Base-by-base conservation (phyloP, 2,329 filamentous ascomycete species). In the Alternaria dauci region DNA sequence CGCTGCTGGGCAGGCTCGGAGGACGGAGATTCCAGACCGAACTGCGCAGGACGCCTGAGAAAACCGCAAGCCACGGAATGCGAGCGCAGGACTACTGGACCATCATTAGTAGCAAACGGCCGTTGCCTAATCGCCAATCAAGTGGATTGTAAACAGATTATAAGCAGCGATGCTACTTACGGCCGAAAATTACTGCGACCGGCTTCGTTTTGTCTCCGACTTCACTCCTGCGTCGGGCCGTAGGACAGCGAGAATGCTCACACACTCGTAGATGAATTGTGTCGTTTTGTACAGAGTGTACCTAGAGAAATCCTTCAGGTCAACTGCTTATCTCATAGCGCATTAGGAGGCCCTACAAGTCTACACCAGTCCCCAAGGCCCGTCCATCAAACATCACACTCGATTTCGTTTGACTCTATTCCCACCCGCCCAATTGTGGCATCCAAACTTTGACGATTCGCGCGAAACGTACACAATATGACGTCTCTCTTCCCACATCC, bases 401-500 rank as follows among this genome's bases (percentile, higher is more conserved):
- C 11, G 18, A 23, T 18, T 18, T 7, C 39, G 28, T n/a, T 8
- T 25, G 18, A 48, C 23, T 42, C 39, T 41, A 5, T 23, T 23
- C 20, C 6, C 28, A 8, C 11, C 11, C n/a, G 18, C 36, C 3
- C 20, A 38, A 34, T 28, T 20, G 20, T 42, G n/a, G 16, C 47
- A 6, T 12, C 28, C 38, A 3, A 42, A 23, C 16, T 26, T 26
- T n/a, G 7, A 9, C 16, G 16, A 20, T 25, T 11, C 39, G 26
- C 20, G 32, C 8, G 50, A 25, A 55, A 38, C 38, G 25, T 26
- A 4, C 46, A 57, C 46, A 56, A 57, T 12, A 87, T 88, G 86
- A 86, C 85, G 4, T 83, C 83, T 58, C 82, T 84, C 72, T 81
- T 79, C 73, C 85, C 86, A 6, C 86, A 87, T 69, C 58, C 86